Percentiles rank a stretch among this genome's conserved stretches.
These are phyloP conservation scores for Lizonia empirigonia DNA, from an alignment of 2,329 filamentous ascomycete species.

Conservation along the genomic window DNA sequence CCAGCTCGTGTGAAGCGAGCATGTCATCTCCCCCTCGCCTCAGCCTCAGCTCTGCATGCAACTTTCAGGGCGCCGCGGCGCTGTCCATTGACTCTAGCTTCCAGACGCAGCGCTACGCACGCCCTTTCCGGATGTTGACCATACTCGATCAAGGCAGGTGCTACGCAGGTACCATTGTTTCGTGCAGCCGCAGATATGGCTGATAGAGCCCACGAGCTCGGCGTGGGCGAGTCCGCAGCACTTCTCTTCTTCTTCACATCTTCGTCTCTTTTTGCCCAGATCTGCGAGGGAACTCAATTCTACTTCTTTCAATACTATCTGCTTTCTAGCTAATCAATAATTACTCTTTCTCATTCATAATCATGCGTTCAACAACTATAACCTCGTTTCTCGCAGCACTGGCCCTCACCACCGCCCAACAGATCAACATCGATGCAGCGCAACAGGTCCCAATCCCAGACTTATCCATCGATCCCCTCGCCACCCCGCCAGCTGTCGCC, in stretches of 20 bases:
- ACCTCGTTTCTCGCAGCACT: conserved; percentile 11
- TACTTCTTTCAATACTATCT: not conserved
- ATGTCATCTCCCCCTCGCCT: not conserved
- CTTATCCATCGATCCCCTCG: conserved; percentile 13
- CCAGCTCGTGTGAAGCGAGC: not conserved
- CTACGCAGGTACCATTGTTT: conserved; percentile 17
- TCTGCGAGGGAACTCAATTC: not conserved
- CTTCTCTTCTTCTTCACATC: not conserved
- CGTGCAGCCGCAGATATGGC: conserved; percentile 13
- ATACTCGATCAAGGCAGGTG: conserved; percentile 7
- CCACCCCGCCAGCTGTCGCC: conserved; percentile 1
- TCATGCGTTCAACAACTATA: conserved; percentile 9
- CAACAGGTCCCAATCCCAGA: conserved; percentile 3
- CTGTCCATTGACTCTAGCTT: conserved; percentile 8
- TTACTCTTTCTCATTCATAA: not conserved
- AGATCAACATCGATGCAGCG: conserved; percentile 16
- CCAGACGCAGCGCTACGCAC: conserved; percentile 12
- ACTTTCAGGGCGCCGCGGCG: conserved; percentile 10
- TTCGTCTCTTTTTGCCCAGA: not conserved
- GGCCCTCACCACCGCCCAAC: conserved; percentile 10
- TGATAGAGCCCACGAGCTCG: conserved; percentile 5
- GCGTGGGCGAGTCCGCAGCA: conserved; percentile 1
- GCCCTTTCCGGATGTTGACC: conserved; percentile 4
- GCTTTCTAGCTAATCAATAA: not conserved
- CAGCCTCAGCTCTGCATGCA: conserved; percentile 15